These are phyloP conservation scores for Teratosphaeriaceae sp. DNA, from an alignment of 2,329 filamentous ascomycete species.

Conservation along the genomic window DNA sequence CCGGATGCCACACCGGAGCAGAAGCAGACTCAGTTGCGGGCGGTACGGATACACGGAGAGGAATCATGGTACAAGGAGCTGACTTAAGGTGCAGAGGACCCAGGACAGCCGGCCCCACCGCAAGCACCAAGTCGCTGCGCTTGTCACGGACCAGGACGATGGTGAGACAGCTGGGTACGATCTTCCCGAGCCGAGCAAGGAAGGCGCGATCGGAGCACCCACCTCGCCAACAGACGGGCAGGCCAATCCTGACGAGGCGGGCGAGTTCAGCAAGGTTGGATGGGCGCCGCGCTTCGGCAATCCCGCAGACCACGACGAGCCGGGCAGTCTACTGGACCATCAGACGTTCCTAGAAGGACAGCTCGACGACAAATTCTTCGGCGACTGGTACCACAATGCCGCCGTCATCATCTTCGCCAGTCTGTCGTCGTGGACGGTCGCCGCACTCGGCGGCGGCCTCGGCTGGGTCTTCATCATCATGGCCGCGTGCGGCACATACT, in stretches of 20 bases:
- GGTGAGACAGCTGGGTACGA: constrained; percentile 64
- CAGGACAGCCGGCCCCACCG: constrained; percentile 27
- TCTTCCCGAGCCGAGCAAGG: constrained; percentile 67
- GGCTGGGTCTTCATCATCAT: constrained; percentile 93
- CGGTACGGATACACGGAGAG: not conserved
- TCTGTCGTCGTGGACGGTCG: constrained; percentile 81
- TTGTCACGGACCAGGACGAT: constrained; percentile 75
- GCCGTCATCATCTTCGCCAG: constrained; percentile 92
- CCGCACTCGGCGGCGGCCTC: constrained; percentile 81
- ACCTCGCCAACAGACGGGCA: constrained; percentile 47
- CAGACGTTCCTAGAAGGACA: constrained; percentile 79
- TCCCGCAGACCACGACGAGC: constrained; percentile 47
- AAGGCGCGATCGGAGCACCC: constrained; percentile 53
- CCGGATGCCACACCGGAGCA: constrained; percentile 75
- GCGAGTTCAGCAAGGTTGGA: constrained; percentile 55
- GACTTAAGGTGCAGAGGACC: constrained; percentile 15
- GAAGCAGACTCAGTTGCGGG: constrained; percentile 72
- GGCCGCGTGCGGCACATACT: constrained; percentile 89
- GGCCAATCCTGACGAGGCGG: constrained; percentile 47
- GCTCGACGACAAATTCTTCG: constrained; percentile 84
- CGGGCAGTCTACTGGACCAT: constrained; percentile 71
- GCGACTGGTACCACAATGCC: constrained; percentile 98
- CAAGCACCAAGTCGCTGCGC: constrained; percentile 57
- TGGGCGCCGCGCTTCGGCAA: constrained; percentile 85
- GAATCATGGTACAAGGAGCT: constrained; percentile 4